Percentiles rank a stretch among this genome's conserved stretches.
These are phyloP conservation scores for Thalia dealbata DNA, from an alignment of 176 grass and related monocot species.

Conservation along the genomic window DNA sequence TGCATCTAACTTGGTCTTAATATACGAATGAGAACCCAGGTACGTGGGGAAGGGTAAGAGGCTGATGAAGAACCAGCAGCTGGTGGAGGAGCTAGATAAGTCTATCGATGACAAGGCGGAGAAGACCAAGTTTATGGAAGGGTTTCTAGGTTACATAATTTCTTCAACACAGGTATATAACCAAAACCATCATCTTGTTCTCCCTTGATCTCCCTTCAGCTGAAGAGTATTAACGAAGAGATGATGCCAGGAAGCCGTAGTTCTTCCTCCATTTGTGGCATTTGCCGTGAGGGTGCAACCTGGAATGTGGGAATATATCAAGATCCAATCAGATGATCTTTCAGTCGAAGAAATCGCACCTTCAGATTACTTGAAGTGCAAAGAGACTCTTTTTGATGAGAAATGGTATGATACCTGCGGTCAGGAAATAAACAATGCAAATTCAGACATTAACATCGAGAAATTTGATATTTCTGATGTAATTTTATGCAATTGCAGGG, in stretches of 20 bases:
- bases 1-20: not conserved
- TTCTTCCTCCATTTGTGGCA: conserved; percentile 66
- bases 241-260: conserved; percentile 61
- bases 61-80: conserved; percentile 77
- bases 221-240: not conserved
- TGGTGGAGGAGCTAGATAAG: conserved; percentile 78
- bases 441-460: not conserved
- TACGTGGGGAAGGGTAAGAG: conserved; percentile 80
- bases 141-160: conserved; percentile 4
- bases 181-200: not conserved
- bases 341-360: conserved; percentile 69
- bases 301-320: conserved; percentile 89
- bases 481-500: conserved; percentile 38
- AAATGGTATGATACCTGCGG: conserved; percentile 41
- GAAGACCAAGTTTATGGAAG: not conserved
- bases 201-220: not conserved
- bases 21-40: conserved; percentile 15
- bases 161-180: conserved; percentile 74
- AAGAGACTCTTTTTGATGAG: conserved; percentile 80
- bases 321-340: conserved; percentile 58
- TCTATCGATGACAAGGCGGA: conserved; percentile 14
- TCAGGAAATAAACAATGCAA: not conserved
- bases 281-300: conserved; percentile 79
- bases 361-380: conserved; percentile 75
- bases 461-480: not conserved